These are phyloP conservation scores for Euphorbia peplus DNA, from an alignment of 345 rosid genomes.

Conservation along the genomic window DNA sequence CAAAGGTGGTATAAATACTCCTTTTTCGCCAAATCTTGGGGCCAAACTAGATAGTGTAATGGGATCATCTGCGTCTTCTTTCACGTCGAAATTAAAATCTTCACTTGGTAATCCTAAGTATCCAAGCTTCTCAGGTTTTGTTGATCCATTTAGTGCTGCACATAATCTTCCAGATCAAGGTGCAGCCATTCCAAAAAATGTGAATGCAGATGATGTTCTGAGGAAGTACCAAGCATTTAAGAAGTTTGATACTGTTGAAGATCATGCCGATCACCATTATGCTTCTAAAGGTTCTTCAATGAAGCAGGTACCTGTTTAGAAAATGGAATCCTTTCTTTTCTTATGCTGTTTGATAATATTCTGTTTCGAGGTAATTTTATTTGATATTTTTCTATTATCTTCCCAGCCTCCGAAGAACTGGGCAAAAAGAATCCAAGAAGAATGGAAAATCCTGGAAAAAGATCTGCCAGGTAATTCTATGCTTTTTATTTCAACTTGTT, in stretches of 20 bases:
- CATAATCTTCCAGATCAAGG: conserved; percentile 31
- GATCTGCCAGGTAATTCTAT: conserved; percentile 73
- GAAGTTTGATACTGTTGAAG: conserved; percentile 73
- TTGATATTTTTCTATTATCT: conserved; percentile 8
- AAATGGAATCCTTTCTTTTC: conserved; percentile 2
- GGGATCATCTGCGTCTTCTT: conserved; percentile 20
- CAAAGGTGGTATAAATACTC: conserved; percentile 16
- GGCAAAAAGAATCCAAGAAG: conserved; percentile 78
- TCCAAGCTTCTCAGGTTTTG: conserved; percentile 7
- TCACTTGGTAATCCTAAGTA: not conserved
- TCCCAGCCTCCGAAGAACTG: conserved; percentile 58
- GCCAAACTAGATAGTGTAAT: not conserved
- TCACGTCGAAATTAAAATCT: not conserved
- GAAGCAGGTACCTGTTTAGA: conserved; percentile 49
- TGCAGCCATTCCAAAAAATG: conserved; percentile 28
- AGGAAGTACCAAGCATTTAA: conserved; percentile 55
- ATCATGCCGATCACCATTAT: conserved; percentile 63
- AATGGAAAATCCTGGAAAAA: conserved; percentile 81
- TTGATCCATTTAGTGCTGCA: conserved; percentile 16
- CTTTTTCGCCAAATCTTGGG: conserved; percentile 9
- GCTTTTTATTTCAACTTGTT: not conserved
- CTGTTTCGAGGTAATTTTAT: not conserved
- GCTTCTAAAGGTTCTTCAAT: conserved; percentile 30
- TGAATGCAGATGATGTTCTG: conserved; percentile 47
- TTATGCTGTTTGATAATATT: conserved; percentile 6